Base-by-base conservation (phyloP, 164 flowering plant genomes). In the Dillenia suffruticosa region DNA sequence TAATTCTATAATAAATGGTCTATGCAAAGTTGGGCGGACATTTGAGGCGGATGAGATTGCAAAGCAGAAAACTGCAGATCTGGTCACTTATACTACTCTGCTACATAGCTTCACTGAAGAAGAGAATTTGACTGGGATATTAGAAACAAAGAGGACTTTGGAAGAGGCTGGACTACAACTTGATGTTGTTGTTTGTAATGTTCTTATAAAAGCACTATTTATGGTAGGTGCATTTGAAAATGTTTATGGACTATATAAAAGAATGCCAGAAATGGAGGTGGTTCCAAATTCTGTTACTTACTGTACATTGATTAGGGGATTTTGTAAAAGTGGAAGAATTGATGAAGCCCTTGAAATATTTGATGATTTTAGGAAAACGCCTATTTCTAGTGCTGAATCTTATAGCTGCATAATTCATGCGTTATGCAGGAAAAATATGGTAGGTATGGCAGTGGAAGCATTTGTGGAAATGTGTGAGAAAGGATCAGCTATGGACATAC, bases 311-410 rank as follows among this genome's bases (percentile, higher is more conserved):
- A 86, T 92, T 69, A 73, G 81, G 72, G 96, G 96, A 15, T 84
- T 66, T 47, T 86, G 82, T 73, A 81, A 67, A 76, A 65, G 64
- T 8, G 88, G 88, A 51, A 79, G 74, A 69, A 72, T 84, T 43
- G 76, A 75, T 57, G 85, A 85, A 62, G 96, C 92, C n/a, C 77
- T 89, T 24, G 81, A 88, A 64, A 63, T 84, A 68, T 85, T 92
- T 77, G 83, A 86, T 74, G 83, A 75, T 13, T 83, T 75, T 58
- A 82, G 82, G 69, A 72, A 13, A 32, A 62, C 72, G 40, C 66
- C 77, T 12, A 45, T 61, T 63, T 61, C 77, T 65, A 77, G 74
- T 19, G 73, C 54, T 50, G 74, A 71, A 26, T 78, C 80, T 62
- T 89, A 84, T 73, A 76, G 76, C 60, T 65, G 81, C 63, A 82